A percentile compares a stretch with the other conserved stretches of the same genome.
Evolutionary conservation across 139 green algal species (phyloP).

Genomic region (Desmodesmus armatus): DNA sequence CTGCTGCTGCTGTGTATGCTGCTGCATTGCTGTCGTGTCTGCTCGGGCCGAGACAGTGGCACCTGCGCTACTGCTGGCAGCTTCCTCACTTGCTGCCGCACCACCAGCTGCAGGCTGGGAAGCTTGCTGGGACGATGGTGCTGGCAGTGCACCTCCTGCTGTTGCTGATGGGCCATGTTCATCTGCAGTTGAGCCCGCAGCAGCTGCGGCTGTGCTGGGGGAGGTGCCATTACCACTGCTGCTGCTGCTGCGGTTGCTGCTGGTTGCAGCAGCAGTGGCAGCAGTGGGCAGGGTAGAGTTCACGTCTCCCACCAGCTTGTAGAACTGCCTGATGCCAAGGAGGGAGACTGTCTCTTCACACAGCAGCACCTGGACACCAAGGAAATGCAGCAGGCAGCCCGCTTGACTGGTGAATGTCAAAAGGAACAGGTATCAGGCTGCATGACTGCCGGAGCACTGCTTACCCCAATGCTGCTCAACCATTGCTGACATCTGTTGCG

Average conservation of each 20-base stretch:
- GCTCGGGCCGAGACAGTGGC: background rate
- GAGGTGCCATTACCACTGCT: background rate
- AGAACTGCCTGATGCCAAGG: conserved; percentile 77
- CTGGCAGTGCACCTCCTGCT: background rate
- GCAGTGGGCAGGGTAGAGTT: background rate
- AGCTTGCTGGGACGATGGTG: background rate
- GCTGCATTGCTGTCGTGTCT: background rate
- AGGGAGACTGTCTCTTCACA: conserved; percentile 64
- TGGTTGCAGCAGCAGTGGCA: background rate
- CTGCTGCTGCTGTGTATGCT: background rate
- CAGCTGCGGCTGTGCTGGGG: background rate
- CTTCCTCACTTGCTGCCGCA: too few relatives aligned
- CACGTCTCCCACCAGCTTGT: conserved; percentile 58
- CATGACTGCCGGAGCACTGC: too few relatives aligned
- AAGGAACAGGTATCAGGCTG: too few relatives aligned
- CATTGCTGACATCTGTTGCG: too few relatives aligned
- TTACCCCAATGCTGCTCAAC: too few relatives aligned
- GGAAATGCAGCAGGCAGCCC: too few relatives aligned
- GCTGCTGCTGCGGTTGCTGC: conserved; percentile 45
- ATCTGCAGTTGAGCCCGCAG: background rate
- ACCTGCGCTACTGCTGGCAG: too few relatives aligned
- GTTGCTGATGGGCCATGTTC: background rate
- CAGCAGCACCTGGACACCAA: conserved; percentile 78
- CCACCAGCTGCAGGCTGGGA: background rate
- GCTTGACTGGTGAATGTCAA: too few relatives aligned